These are phyloP conservation scores for Fusarium subglutinans DNA, from an alignment of 2,329 filamentous ascomycete species.

Conservation along the genomic window DNA sequence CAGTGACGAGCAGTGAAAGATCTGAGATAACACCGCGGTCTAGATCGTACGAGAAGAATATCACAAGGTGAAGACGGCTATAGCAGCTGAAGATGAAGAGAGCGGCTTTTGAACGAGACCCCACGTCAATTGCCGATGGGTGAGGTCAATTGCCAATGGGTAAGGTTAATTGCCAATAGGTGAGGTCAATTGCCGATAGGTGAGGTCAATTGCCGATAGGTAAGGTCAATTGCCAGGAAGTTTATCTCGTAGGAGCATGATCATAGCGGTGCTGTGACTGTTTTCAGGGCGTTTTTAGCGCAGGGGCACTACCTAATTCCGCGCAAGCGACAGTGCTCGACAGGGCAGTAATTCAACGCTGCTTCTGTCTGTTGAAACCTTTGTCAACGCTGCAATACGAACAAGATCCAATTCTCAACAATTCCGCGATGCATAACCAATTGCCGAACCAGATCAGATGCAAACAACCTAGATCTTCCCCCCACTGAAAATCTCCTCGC, in stretches of 20 bases:
- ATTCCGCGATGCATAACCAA: not conserved
- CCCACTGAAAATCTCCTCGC: not conserved
- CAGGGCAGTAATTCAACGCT: not conserved
- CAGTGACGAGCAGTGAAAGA: not conserved
- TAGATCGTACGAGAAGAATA: not conserved
- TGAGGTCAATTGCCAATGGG: too few species aligned
- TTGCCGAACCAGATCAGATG: not conserved
- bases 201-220: too few species aligned
- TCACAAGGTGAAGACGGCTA: not conserved
- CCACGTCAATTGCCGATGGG: not conserved
- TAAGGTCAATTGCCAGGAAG: not conserved
- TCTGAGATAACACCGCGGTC: not conserved
- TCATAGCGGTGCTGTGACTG: not conserved
- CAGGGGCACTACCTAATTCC: not conserved
- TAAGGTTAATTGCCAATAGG: not conserved
- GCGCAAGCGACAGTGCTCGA: not conserved
- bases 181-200: not conserved
- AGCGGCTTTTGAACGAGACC: not conserved
- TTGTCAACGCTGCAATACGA: too few species aligned
- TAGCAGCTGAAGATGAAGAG: not conserved
- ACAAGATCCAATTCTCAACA: not conserved
- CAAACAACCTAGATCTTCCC: not conserved
- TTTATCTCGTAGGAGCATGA: too few species aligned
- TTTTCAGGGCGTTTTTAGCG: too few species aligned
- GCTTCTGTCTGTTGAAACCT: fast-evolving